These are phyloP conservation scores for Collariella sp. DNA, from an alignment of 495 filamentous ascomycete species.

Conservation along the genomic window DNA sequence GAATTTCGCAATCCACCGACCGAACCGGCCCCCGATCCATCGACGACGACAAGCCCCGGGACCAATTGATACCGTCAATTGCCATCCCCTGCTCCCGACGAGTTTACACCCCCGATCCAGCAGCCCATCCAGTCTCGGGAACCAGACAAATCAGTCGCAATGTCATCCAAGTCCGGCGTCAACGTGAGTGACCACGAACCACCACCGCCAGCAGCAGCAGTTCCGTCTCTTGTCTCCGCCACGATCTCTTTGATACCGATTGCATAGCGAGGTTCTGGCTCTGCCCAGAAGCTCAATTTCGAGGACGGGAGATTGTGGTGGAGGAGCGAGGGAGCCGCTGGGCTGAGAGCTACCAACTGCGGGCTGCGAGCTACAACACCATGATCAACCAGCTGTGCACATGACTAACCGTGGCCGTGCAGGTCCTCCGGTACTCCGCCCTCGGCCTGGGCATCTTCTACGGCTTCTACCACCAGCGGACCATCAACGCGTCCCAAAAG, in stretches of 20 bases:
- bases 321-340: too few species aligned
- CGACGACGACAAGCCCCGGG: slow-evolving; percentile 23
- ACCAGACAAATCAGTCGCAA: slow-evolving; percentile 4
- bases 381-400: background rate
- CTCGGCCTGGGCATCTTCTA: slow-evolving; percentile 83
- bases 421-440: slow-evolving; percentile 94
- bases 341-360: too few species aligned
- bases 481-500: slow-evolving; percentile 58
- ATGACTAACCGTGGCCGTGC: slow-evolving; percentile 9
- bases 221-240: background rate
- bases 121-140: slow-evolving; percentile 2
- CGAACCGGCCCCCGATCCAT: slow-evolving; percentile 14
- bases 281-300: too few species aligned
- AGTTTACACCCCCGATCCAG: slow-evolving; percentile 8
- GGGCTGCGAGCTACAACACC: background rate
- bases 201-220: slow-evolving; percentile 1
- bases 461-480: slow-evolving; percentile 82
- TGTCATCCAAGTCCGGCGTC: slow-evolving; percentile 51
- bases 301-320: too few species aligned
- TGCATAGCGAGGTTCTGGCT: too few species aligned
- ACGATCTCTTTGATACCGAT: too few species aligned
- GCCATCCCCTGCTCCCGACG: slow-evolving; percentile 8
- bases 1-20: slow-evolving; percentile 16
- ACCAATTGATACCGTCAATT: slow-evolving; percentile 25
- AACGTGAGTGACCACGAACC: slow-evolving; percentile 46